Evolutionary conservation across 1,139 yeast genomes (phyloP).

Genomic region (Nakaseomyces uthaithaninus): DNA sequence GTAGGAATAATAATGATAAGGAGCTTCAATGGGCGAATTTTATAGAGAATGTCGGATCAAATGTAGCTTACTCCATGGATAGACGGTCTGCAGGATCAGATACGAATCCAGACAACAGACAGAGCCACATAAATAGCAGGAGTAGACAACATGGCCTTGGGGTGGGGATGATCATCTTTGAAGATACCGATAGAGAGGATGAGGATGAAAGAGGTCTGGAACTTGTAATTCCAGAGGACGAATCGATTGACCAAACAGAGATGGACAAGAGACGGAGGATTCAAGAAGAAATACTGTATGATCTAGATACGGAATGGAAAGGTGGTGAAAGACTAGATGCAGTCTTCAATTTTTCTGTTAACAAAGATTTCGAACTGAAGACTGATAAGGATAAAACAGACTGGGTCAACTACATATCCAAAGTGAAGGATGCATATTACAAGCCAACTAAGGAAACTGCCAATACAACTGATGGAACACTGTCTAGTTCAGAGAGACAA

Average conservation of each 20-base stretch:
- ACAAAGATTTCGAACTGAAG: conserved; percentile 25
- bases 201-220: conserved; percentile 15
- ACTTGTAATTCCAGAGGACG: conserved; percentile 1
- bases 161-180: conserved; percentile 1
- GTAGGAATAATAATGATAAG: conserved; percentile 7
- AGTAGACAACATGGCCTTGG: conserved; percentile 4
- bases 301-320: conserved; percentile 51
- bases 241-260: conserved; percentile 15
- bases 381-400: conserved; percentile 28
- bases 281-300: conserved; percentile 25
- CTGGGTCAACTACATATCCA: conserved; percentile 26
- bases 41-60: conserved; percentile 23
- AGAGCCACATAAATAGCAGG: neutral
- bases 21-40: conserved; percentile 25
- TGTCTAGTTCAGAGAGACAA: neutral
- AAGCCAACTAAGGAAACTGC: conserved; percentile 9
- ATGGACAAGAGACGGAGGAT: conserved; percentile 16
- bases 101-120: conserved; percentile 6
- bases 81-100: conserved; percentile 10
- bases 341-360: conserved; percentile 42
- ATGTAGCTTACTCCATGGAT: conserved; percentile 22
- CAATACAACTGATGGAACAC: neutral
- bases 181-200: conserved; percentile 30
- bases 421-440: conserved; percentile 27
- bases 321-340: conserved; percentile 57